Conservation (phyloP, 495 filamentous ascomycete genomes). For the Aspergillus heteromorphus region DNA sequence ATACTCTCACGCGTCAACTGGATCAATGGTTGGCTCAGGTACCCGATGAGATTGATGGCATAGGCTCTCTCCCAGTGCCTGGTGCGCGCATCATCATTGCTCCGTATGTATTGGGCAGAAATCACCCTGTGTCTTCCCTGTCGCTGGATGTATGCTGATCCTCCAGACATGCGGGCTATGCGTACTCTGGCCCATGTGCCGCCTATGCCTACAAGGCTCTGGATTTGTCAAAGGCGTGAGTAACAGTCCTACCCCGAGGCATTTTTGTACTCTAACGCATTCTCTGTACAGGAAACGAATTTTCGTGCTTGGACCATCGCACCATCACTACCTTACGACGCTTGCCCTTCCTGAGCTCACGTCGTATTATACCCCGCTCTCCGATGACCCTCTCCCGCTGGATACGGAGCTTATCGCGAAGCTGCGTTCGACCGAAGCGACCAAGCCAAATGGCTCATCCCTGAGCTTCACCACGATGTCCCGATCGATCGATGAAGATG, state of each 20-base stretch:
- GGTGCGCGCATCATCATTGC: constrained; percentile 89
- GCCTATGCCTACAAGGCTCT: constrained; percentile 92
- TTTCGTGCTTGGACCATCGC: constrained; percentile 91
- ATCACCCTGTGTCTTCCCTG: not conserved
- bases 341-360: constrained; percentile 72
- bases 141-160: constrained; percentile 12
- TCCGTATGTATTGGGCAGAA: constrained; percentile 61
- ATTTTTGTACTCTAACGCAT: not conserved
- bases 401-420: constrained; percentile 61
- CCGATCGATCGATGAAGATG: constrained; percentile 64
- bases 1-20: constrained; percentile 62
- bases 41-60: constrained; percentile 52
- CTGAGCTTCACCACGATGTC: constrained; percentile 68
- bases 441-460: constrained; percentile 31
- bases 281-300: constrained; percentile 65
- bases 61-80: constrained; percentile 58
- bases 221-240: constrained; percentile 74
- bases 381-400: constrained; percentile 64
- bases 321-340: constrained; percentile 73
- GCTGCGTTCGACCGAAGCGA: constrained; percentile 49
- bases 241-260: not conserved
- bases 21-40: constrained; percentile 75
- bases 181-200: constrained; percentile 89
- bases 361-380: constrained; percentile 80
- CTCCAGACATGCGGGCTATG: constrained; percentile 86